Conservation (phyloP, 345 rosid species). For the Erysimum cheiranthoides region DNA sequence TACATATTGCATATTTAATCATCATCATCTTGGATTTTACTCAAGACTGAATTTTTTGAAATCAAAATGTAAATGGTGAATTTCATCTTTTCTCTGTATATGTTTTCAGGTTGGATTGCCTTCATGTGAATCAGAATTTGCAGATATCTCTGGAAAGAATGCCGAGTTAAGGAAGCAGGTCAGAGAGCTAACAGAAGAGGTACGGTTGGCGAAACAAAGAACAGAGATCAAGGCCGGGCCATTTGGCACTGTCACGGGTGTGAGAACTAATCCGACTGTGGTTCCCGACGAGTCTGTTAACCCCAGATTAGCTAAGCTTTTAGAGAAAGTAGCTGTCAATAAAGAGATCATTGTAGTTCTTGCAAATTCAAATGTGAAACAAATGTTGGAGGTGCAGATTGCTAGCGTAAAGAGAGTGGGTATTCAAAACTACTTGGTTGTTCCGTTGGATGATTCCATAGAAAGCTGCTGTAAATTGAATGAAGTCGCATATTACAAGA, state of each 20-base stretch:
- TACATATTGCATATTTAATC: slow-evolving; percentile 1
- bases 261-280: slow-evolving; percentile 69
- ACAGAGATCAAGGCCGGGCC: slow-evolving; percentile 75
- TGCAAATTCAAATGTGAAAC: slow-evolving; percentile 80
- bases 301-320: slow-evolving; percentile 73
- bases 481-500: slow-evolving; percentile 67
- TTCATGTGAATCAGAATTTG: slow-evolving; percentile 67
- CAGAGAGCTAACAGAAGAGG: slow-evolving; percentile 62
- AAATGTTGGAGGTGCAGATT: slow-evolving; percentile 75
- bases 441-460: slow-evolving; percentile 68
- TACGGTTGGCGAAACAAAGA: slow-evolving; percentile 63
- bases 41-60: neutral
- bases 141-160: slow-evolving; percentile 63
- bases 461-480: slow-evolving; percentile 64
- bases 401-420: slow-evolving; percentile 74
- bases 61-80: slow-evolving; percentile 5
- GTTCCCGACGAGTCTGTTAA: slow-evolving; percentile 76
- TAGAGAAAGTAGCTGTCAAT: slow-evolving; percentile 64
- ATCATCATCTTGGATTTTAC: neutral
- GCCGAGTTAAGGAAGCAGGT: slow-evolving; percentile 62
- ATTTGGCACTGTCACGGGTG: slow-evolving; percentile 79
- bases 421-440: slow-evolving; percentile 71
- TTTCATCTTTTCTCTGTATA: slow-evolving; percentile 15
- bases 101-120: slow-evolving; percentile 53
- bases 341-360: slow-evolving; percentile 85